Evolutionary conservation across 345 rosid genomes (phyloP).

Genomic region (Eucalyptus cloeziana): DNA sequence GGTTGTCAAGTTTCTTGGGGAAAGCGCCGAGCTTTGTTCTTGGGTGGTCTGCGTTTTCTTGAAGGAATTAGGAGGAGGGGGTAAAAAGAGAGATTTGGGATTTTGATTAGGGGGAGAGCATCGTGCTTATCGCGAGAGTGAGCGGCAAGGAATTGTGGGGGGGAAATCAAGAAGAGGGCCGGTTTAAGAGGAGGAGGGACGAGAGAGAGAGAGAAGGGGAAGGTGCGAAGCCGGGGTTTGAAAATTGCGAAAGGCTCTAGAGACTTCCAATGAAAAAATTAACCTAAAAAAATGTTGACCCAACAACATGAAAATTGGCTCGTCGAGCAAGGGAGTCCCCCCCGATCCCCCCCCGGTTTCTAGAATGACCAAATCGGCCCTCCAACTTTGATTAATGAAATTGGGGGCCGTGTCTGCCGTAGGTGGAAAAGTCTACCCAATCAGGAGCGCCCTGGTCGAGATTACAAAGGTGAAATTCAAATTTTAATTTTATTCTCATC

Average conservation of each 20-base stretch:
- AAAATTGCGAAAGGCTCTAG: background rate
- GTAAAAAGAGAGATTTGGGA: background rate
- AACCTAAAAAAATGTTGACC: background rate
- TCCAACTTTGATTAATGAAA: background rate
- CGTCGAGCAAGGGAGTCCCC: background rate
- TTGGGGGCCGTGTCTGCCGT: background rate
- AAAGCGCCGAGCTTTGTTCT: background rate
- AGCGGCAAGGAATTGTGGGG: background rate
- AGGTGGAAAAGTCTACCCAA: background rate
- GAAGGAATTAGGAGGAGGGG: background rate
- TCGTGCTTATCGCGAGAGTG: background rate
- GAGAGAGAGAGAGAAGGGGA: background rate
- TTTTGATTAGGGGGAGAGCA: background rate
- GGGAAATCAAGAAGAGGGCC: background rate
- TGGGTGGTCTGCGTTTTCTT: background rate
- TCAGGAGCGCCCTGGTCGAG: background rate
- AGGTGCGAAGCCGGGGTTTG: background rate
- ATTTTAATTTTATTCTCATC: background rate
- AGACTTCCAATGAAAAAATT: background rate
- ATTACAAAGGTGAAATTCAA: background rate
- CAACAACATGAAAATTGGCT: too few relatives aligned
- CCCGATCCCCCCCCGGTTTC: background rate
- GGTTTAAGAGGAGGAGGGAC: background rate
- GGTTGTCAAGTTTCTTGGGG: background rate
- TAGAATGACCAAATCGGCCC: background rate